Conservation (phyloP, 768 basidiomycete genomes). For the Hericium erinaceus region DNA sequence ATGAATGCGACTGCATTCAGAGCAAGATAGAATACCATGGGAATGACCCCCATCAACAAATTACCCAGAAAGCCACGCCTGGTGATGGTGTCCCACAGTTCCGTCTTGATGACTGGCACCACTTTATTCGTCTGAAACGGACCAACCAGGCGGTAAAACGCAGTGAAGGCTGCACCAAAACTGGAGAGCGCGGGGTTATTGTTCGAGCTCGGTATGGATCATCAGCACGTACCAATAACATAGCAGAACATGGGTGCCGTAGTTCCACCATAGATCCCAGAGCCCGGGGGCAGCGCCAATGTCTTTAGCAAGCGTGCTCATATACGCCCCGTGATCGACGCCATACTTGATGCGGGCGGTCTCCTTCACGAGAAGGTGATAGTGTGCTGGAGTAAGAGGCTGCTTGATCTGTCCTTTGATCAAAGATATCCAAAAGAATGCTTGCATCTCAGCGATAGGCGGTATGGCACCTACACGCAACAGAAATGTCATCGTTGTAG, state of each 20-base stretch:
- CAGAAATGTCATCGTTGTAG: slow-evolving; percentile 10
- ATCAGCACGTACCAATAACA: slow-evolving; percentile 39
- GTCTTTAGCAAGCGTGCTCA: slow-evolving; percentile 47
- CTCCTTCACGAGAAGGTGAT: slow-evolving; percentile 44
- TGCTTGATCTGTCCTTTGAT: slow-evolving; percentile 32
- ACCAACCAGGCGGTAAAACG: slow-evolving; percentile 49
- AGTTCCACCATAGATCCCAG: slow-evolving; percentile 34
- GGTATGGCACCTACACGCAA: slow-evolving; percentile 38
- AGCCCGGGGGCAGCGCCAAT: slow-evolving; percentile 46
- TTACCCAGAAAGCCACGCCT: slow-evolving; percentile 48
- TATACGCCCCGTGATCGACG: slow-evolving; percentile 48
- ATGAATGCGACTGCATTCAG: slow-evolving; percentile 17
- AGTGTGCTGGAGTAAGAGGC: slow-evolving; percentile 37
- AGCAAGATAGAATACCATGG: slow-evolving; percentile 36
- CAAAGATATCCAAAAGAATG: slow-evolving; percentile 47
- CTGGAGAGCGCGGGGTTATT: slow-evolving; percentile 17
- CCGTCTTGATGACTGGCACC: slow-evolving; percentile 37
- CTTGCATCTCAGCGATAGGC: slow-evolving; percentile 52
- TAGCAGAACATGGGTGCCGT: slow-evolving; percentile 41
- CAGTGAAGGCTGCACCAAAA: slow-evolving; percentile 50
- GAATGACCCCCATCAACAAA: slow-evolving; percentile 47
- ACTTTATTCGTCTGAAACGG: slow-evolving; percentile 36
- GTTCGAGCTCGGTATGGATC: neutral
- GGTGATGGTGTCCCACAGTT: slow-evolving; percentile 52
- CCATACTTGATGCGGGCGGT: slow-evolving; percentile 49